Evolutionary conservation across 2,329 filamentous ascomycete genomes (phyloP).

Genomic region (Penicillium palitans): DNA sequence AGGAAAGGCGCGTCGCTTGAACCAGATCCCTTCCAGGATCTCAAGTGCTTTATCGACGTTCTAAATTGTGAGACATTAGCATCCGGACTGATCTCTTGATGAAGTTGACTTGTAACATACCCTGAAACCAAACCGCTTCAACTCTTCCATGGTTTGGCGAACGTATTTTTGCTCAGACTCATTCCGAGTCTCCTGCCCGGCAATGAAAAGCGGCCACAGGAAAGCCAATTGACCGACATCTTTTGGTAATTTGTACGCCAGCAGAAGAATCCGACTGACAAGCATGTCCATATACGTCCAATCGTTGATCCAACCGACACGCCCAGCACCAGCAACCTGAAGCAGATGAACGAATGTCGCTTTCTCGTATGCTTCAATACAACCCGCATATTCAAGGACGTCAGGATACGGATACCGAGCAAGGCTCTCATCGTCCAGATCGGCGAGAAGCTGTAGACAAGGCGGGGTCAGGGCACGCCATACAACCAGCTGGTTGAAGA

Average conservation of each 20-base stretch:
- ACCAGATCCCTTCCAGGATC: slow-evolving; percentile 33
- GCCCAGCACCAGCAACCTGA: slow-evolving; percentile 33
- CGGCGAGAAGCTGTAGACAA: slow-evolving; percentile 29
- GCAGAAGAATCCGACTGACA: slow-evolving; percentile 31
- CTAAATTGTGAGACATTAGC: slow-evolving; percentile 12
- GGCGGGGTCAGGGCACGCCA: slow-evolving; percentile 35
- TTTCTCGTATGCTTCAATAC: slow-evolving; percentile 41
- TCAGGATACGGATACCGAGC: slow-evolving; percentile 30
- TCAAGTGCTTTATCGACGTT: slow-evolving; percentile 36
- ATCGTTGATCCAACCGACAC: slow-evolving; percentile 30
- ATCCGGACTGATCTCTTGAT: background rate
- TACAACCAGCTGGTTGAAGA: slow-evolving; percentile 30
- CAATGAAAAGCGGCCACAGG: slow-evolving; percentile 38
- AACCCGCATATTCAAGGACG: slow-evolving; percentile 38
- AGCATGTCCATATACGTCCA: slow-evolving; percentile 31
- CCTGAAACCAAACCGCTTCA: slow-evolving; percentile 34
- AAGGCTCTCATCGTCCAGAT: slow-evolving; percentile 32
- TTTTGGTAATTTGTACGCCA: slow-evolving; percentile 34
- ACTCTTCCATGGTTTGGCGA: slow-evolving; percentile 32
- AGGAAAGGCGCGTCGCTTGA: slow-evolving; percentile 35
- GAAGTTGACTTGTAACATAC: slow-evolving; percentile 8
- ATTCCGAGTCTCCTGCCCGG: slow-evolving; percentile 35
- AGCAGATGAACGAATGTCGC: slow-evolving; percentile 39
- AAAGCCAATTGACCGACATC: slow-evolving; percentile 37
- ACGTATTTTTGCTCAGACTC: slow-evolving; percentile 33